Percentiles rank a stretch among this genome's conserved stretches.
Evolutionary conservation across 2,329 filamentous ascomycete genomes (phyloP).

Genomic region (Penicillium sp.): DNA sequence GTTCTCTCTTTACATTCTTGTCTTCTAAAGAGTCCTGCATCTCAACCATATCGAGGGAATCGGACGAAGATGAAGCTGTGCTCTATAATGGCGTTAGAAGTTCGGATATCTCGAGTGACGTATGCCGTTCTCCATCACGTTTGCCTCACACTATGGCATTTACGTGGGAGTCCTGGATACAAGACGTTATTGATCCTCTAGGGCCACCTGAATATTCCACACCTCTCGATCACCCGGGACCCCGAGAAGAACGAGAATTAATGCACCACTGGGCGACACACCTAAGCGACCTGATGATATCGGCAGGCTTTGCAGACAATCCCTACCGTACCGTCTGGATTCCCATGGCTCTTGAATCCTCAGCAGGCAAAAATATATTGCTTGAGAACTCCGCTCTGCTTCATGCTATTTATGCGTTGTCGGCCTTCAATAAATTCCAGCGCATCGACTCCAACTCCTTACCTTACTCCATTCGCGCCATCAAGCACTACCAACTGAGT

Average conservation of each 20-base stretch:
- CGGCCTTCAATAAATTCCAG: neutral
- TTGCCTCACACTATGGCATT: neutral
- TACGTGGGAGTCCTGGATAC: neutral
- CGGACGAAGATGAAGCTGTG: too few species aligned
- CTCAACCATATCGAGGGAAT: neutral
- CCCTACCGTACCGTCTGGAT: neutral
- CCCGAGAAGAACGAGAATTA: neutral
- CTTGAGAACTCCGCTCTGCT: neutral
- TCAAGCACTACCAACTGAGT: neutral
- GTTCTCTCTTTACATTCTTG: neutral
- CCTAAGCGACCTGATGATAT: neutral
- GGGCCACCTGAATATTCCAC: neutral
- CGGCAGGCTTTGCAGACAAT: neutral
- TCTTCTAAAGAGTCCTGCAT: neutral
- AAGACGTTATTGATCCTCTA: neutral
- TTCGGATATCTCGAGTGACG: neutral
- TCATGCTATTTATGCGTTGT: too few species aligned
- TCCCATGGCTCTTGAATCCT: neutral
- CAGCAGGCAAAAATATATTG: neutral
- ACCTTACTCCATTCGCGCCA: neutral
- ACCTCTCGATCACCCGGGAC: neutral
- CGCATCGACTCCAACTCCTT: neutral
- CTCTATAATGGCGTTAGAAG: neutral
- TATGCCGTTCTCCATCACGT: neutral
- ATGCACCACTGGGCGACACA: neutral